Percentiles rank a stretch among this genome's conserved stretches.
These are phyloP conservation scores for Gossypium turneri DNA, from an alignment of 345 rosid species.

Conservation along the genomic window DNA sequence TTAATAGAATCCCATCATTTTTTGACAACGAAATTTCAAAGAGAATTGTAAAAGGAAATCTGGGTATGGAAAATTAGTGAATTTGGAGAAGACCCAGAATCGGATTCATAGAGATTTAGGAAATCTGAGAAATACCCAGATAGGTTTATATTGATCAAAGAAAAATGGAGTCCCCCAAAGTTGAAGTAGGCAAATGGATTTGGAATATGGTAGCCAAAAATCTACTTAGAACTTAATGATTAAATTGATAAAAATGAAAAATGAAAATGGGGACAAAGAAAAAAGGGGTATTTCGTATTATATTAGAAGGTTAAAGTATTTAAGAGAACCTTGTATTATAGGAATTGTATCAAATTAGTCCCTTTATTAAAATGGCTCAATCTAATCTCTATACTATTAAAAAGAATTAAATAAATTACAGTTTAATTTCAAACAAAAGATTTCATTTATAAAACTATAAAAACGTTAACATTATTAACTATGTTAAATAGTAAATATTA, in stretches of 20 bases:
- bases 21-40: background rate
- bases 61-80: background rate
- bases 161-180: background rate
- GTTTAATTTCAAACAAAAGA: accelerated
- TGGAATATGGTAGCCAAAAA: slow-evolving; percentile 1
- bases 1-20: slow-evolving; percentile 4
- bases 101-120: background rate
- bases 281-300: background rate
- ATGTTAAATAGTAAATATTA: too few species aligned
- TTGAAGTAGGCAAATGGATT: background rate
- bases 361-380: too few species aligned
- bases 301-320: too few species aligned
- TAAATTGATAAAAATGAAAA: background rate
- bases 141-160: background rate
- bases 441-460: too few species aligned
- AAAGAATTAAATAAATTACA: too few species aligned
- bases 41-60: background rate
- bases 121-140: background rate
- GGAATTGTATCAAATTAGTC: too few species aligned
- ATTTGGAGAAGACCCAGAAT: background rate
- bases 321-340: too few species aligned
- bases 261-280: background rate
- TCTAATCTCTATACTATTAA: too few species aligned
- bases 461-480: too few species aligned
- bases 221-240: background rate